Base-by-base conservation (phyloP, 163 green algal species). In the Coccomyxa subellipsoidea region DNA sequence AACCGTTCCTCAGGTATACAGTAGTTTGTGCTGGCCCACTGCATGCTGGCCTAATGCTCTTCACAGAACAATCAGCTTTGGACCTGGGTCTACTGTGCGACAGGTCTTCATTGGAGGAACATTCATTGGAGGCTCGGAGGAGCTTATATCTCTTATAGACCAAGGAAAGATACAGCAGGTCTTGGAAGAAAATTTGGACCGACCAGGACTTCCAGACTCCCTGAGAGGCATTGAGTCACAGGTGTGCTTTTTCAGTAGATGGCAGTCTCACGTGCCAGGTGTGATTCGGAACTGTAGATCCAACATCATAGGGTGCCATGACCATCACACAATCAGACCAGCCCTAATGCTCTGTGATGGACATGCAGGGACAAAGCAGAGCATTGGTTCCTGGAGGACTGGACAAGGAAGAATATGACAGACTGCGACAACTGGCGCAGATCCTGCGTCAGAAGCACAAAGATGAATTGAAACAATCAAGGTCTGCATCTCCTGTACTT, bases 101-200 rank as follows among this genome's bases (percentile, higher is more conserved):
- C 89, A 97, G 89, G 86, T 97, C 2, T 98, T 94, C 84, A 82
- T 95, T 2, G 87, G 81, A 5, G 92, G 93, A 12, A 54, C 76
- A 0, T 87, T 91, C 34, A 54, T 96, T 5, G 94, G 94, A 12
- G 94, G 94, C 29, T 90, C 91, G 18, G 87, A 93, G 27, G 90
- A 92, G 4, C 53, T 95, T 39, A 1, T 21, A 69, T 8, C 31
- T 81, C 12, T 37, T 31, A 77, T 35, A 81, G 38, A 76, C 12
- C 40, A 80, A 29, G 0, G 32, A 25, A 80, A 83, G 9, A 25
- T 31, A 0, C 35, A 76, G 25, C 15, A 35, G 21, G 27, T n/a
- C 2, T 23, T 73, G 66, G 66, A 73, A 12, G 2, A 27, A 18
- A 8, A 27, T 35, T 36, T 8, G 21, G 66, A 23, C 29, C 27